Percentiles rank a stretch among this genome's conserved stretches.
Conservation (phyloP, 768 basidiomycete genomes). For the Brasilioporus rufonigricans region DNA sequence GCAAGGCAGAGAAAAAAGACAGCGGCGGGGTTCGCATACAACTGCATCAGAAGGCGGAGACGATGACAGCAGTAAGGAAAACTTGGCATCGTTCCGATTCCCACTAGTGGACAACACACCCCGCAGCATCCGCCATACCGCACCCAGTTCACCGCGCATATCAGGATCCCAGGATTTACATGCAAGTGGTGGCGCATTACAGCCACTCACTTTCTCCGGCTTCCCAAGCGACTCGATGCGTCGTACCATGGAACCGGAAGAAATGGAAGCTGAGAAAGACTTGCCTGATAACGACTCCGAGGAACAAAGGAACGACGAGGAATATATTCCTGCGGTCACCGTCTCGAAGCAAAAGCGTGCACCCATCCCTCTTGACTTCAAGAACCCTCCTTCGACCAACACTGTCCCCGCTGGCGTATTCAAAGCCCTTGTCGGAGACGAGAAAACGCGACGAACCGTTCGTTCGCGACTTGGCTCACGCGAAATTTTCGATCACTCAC, state of each 20-base stretch:
- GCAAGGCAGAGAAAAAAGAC: slow-evolving; percentile 83
- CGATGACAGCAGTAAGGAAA: slow-evolving; percentile 53
- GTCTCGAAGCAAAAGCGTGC: slow-evolving; percentile 53
- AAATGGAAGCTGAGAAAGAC: slow-evolving; percentile 10
- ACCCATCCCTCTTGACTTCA: slow-evolving; percentile 80
- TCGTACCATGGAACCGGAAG: slow-evolving; percentile 10
- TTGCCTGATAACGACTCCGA: slow-evolving; percentile 2
- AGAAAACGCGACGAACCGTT: slow-evolving; percentile 66
- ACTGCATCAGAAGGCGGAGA: slow-evolving; percentile 34
- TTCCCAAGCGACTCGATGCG: slow-evolving; percentile 43
- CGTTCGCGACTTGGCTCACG: slow-evolving; percentile 74
- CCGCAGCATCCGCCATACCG: slow-evolving; percentile 46
- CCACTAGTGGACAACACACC: slow-evolving; percentile 54
- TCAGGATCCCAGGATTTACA: slow-evolving; percentile 26
- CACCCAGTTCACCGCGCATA: slow-evolving; percentile 38
- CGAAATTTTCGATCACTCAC: slow-evolving; percentile 68
- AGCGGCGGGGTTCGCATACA: slow-evolving; percentile 50
- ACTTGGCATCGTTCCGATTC: slow-evolving; percentile 77
- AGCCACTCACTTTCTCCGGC: slow-evolving; percentile 65
- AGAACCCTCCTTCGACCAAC: slow-evolving; percentile 58
- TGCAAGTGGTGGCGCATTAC: slow-evolving; percentile 23
- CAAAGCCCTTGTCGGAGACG: slow-evolving; percentile 72
- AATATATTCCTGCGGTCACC: slow-evolving; percentile 12
- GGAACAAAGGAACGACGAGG: slow-evolving; percentile 17
- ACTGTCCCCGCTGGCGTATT: slow-evolving; percentile 85